These are phyloP conservation scores for Pichia heedii DNA, from an alignment of 805 yeast species.

Conservation along the genomic window DNA sequence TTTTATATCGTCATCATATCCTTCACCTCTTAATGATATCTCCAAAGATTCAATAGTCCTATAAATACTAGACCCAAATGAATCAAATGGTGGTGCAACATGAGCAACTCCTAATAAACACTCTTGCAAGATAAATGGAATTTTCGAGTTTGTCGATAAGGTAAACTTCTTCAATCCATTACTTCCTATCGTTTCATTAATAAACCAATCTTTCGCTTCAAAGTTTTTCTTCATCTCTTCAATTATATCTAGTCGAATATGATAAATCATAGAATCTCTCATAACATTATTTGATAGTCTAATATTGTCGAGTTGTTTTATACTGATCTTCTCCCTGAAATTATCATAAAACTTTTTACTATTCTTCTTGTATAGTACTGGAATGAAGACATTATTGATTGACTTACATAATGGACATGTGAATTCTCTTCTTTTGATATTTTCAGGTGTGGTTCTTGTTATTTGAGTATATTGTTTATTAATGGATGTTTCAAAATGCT, in stretches of 20 bases:
- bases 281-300: constrained; percentile 12
- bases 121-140: constrained; percentile 20
- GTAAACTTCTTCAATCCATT: constrained; percentile 6
- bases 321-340: constrained; percentile 6
- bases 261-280: constrained; percentile 7
- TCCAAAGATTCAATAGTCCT: constrained; percentile 59
- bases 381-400: constrained; percentile 74
- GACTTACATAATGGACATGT: constrained; percentile 90
- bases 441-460: constrained; percentile 75
- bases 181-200: constrained; percentile 12
- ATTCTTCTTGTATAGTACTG: constrained; percentile 54
- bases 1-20: constrained; percentile 20
- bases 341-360: constrained; percentile 13
- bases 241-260: not conserved
- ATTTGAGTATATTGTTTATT: constrained; percentile 54
- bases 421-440: constrained; percentile 60
- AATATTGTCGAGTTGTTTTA: constrained; percentile 5
- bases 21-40: constrained; percentile 49
- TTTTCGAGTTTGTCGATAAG: constrained; percentile 13
- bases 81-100: constrained; percentile 25
- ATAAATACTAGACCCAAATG: constrained; percentile 30
- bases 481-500: constrained; percentile 49
- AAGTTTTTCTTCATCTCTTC: not conserved
- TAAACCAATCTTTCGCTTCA: constrained; percentile 21
- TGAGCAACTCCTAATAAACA: constrained; percentile 16